These are phyloP conservation scores for Colletotrichum musicola DNA, from an alignment of 2,329 filamentous ascomycete species.

Conservation along the genomic window DNA sequence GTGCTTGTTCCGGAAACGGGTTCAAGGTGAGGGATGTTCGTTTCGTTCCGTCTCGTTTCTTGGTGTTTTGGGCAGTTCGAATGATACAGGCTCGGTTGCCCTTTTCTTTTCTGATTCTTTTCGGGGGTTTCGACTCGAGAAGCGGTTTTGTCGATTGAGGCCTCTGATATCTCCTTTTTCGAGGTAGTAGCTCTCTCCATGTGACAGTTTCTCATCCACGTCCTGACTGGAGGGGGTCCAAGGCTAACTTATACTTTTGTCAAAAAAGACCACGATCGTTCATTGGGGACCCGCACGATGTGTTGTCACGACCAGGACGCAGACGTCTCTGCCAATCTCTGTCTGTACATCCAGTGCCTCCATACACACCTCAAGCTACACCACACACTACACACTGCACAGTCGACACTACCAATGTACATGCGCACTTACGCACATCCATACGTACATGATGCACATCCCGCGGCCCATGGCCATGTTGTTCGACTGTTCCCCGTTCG, in stretches of 20 bases:
- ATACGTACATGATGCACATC: slow-evolving; percentile 14
- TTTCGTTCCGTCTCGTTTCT: slow-evolving; percentile 16
- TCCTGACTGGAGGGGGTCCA: slow-evolving; percentile 42
- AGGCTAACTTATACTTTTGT: slow-evolving; percentile 56
- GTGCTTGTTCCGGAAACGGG: slow-evolving; percentile 1
- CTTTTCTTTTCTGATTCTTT: not conserved
- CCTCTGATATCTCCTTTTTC: not conserved
- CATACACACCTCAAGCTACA: slow-evolving; percentile 42
- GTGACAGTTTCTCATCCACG: slow-evolving; percentile 28
- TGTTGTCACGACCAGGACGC: slow-evolving; percentile 35
- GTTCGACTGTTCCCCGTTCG: slow-evolving; percentile 3
- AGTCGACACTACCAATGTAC: slow-evolving; percentile 29
- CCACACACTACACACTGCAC: slow-evolving; percentile 9
- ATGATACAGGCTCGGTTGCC: not conserved
- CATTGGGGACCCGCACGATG: slow-evolving; percentile 38
- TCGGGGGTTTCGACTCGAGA: not conserved
- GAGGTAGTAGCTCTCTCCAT: not conserved
- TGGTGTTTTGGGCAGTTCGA: not conserved
- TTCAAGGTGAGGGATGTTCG: slow-evolving; percentile 10
- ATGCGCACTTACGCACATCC: slow-evolving; percentile 20
- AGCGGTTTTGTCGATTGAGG: not conserved
- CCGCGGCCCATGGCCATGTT: not conserved
- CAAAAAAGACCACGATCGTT: slow-evolving; percentile 37
- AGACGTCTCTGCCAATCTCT: slow-evolving; percentile 1
- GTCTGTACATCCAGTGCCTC: slow-evolving; percentile 38